Evolutionary conservation across 2,329 filamentous ascomycete genomes (phyloP).

Genomic region (Neonectria coccinea): DNA sequence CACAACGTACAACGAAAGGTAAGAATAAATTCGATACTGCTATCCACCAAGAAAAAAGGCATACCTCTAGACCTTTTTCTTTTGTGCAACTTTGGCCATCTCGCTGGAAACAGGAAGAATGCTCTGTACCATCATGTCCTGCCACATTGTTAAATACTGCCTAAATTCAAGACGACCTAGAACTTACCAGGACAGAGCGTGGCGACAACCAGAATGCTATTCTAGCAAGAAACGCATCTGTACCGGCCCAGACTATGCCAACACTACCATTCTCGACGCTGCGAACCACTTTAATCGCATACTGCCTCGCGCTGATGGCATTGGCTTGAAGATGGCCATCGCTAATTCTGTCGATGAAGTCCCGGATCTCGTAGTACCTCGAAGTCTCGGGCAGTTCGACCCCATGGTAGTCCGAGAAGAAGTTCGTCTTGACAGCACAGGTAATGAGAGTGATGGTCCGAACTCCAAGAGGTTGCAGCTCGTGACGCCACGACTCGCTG

Average conservation of each 20-base stretch:
- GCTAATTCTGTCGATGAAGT: slow-evolving; percentile 23
- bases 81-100: too few relatives aligned
- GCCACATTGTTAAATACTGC: background rate
- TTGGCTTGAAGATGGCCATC: slow-evolving; percentile 29
- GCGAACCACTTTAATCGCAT: slow-evolving; percentile 29
- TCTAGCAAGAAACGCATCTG: slow-evolving; percentile 23
- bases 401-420: slow-evolving; percentile 18
- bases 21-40: too few relatives aligned
- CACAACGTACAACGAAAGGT: too few relatives aligned
- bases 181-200: slow-evolving; percentile 1
- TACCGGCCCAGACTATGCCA: slow-evolving; percentile 38
- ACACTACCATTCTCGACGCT: slow-evolving; percentile 35
- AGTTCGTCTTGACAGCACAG: slow-evolving; percentile 34
- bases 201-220: slow-evolving; percentile 19
- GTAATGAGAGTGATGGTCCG: slow-evolving; percentile 42
- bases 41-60: too few relatives aligned
- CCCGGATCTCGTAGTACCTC: slow-evolving; percentile 28
- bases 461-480: slow-evolving; percentile 45
- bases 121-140: too few relatives aligned
- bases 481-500: slow-evolving; percentile 42
- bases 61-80: too few relatives aligned
- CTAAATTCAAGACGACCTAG: too few relatives aligned
- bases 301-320: slow-evolving; percentile 26
- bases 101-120: too few relatives aligned
- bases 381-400: slow-evolving; percentile 35